Percentiles rank a stretch among this genome's conserved stretches.
phyloP scores from a whole-genome alignment of 208 protist genomes.

The Wallacemonas rigidus region DNA sequence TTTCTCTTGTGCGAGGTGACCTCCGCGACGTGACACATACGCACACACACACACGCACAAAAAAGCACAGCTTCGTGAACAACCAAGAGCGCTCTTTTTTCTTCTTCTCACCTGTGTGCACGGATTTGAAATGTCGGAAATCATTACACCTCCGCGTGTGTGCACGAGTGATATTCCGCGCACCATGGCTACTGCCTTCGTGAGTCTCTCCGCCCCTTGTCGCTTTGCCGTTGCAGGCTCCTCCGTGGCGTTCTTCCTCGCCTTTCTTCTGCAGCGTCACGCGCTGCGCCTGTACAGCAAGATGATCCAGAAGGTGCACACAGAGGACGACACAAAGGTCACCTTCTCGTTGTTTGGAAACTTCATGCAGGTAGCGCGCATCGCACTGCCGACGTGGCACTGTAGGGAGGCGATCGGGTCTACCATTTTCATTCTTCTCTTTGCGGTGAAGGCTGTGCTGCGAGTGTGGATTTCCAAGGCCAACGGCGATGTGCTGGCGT shows the following conservation, averaged over 20 bases:
- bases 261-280: slow-evolving; percentile 44
- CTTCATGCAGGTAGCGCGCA: slow-evolving; percentile 60
- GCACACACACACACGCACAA: no score
- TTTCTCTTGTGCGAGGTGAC: no score
- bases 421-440: slow-evolving; percentile 76
- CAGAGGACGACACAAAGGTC: slow-evolving; percentile 64
- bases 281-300: slow-evolving; percentile 44
- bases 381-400: slow-evolving; percentile 73
- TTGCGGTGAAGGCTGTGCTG: slow-evolving; percentile 77
- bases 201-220: background rate
- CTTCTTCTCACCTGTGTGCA: background rate
- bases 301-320: slow-evolving; percentile 42
- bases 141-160: slow-evolving; percentile 1
- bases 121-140: background rate
- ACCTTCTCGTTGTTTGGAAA: slow-evolving; percentile 51
- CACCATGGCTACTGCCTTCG: slow-evolving; percentile 2
- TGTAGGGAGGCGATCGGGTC: slow-evolving; percentile 71
- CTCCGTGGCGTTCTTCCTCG: slow-evolving; percentile 28
- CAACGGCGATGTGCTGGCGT: slow-evolving; percentile 65
- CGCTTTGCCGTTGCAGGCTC: slow-evolving; percentile 18
- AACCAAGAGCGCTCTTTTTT: background rate
- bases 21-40: no score
- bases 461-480: slow-evolving; percentile 62
- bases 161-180: background rate
- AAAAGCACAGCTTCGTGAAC: no score